These are phyloP conservation scores for Zymoseptoria pseudotritici DNA, from an alignment of 2,329 filamentous ascomycete genomes.

Conservation along the genomic window DNA sequence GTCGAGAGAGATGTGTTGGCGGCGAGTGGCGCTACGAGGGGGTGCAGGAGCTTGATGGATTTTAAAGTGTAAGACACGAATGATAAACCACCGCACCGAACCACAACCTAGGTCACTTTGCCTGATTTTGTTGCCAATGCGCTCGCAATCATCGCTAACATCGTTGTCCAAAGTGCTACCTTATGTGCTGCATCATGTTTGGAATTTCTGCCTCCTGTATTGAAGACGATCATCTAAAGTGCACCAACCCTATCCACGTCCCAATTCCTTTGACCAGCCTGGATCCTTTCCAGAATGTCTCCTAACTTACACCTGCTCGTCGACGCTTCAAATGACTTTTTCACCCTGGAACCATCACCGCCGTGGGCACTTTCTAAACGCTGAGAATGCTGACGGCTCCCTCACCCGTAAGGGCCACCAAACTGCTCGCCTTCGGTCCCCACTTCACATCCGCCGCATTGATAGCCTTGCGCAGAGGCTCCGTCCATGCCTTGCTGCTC, in stretches of 20 bases:
- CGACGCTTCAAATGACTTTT: not conserved
- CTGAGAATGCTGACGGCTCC: conserved; percentile 67
- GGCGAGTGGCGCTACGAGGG: not conserved
- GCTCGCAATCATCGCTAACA: not conserved
- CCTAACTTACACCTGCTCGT: not conserved
- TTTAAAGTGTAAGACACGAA: not conserved
- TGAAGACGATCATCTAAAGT: not conserved
- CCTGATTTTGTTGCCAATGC: not conserved
- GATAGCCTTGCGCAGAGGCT: conserved; percentile 70
- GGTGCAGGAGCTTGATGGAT: not conserved
- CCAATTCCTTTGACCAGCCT: conserved; percentile 1
- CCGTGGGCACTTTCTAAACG: conserved; percentile 6
- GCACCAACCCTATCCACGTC: not conserved
- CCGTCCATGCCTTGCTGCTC: conserved; percentile 78
- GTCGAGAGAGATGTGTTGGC: not conserved
- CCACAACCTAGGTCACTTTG: not conserved
- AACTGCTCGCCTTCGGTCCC: conserved; percentile 65
- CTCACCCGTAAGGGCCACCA: conserved; percentile 67
- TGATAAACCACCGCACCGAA: not conserved
- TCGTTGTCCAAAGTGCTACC: not conserved
- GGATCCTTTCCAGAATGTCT: not conserved
- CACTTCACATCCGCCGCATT: conserved; percentile 67
- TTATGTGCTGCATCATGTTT: not conserved
- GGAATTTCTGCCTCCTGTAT: not conserved
- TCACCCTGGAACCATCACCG: not conserved